Percentiles rank a stretch among this genome's conserved stretches.
These are phyloP conservation scores for Fusarium irregulare DNA, from an alignment of 2,329 filamentous ascomycete genomes.

Conservation along the genomic window DNA sequence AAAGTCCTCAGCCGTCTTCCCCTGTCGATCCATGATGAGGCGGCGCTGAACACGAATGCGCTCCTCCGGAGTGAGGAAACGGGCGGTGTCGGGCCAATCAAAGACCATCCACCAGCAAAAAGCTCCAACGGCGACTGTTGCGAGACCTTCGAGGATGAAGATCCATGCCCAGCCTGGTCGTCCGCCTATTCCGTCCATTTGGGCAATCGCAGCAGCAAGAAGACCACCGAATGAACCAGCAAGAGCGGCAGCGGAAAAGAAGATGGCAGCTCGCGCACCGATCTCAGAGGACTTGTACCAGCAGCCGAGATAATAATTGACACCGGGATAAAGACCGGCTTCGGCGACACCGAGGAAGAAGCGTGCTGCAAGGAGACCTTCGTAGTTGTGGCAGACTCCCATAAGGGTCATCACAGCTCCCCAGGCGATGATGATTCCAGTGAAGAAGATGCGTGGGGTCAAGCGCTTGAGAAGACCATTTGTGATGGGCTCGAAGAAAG, in stretches of 20 bases:
- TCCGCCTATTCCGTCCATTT: conserved; percentile 71
- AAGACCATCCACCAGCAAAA: conserved; percentile 78
- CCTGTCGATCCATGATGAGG: conserved; percentile 74
- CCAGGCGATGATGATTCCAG: conserved; percentile 72
- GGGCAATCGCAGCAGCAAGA: conserved; percentile 73
- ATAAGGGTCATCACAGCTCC: conserved; percentile 60
- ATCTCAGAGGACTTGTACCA: conserved; percentile 85
- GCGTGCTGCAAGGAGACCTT: conserved; percentile 59
- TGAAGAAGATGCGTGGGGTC: conserved; percentile 71
- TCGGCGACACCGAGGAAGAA: conserved; percentile 74
- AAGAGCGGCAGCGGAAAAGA: conserved; percentile 82
- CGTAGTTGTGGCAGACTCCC: conserved; percentile 59
- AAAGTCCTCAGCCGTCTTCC: conserved; percentile 75
- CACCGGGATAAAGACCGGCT: conserved; percentile 73
- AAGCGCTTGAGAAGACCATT: conserved; percentile 74
- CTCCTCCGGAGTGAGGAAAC: conserved; percentile 74
- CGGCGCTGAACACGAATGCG: conserved; percentile 75
- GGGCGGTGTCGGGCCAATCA: conserved; percentile 81
- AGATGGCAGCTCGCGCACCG: conserved; percentile 75
- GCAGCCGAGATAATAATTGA: conserved; percentile 76
- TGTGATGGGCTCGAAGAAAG: conserved; percentile 71
- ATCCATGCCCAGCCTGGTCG: conserved; percentile 69
- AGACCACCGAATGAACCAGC: conserved; percentile 80
- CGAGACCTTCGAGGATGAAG: conserved; percentile 74
- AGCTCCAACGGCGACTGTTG: conserved; percentile 73